Percentiles rank a stretch among this genome's conserved stretches.
phyloP scores from a whole-genome alignment of 805 yeast genomes.

The Cephaloascus albidus region DNA sequence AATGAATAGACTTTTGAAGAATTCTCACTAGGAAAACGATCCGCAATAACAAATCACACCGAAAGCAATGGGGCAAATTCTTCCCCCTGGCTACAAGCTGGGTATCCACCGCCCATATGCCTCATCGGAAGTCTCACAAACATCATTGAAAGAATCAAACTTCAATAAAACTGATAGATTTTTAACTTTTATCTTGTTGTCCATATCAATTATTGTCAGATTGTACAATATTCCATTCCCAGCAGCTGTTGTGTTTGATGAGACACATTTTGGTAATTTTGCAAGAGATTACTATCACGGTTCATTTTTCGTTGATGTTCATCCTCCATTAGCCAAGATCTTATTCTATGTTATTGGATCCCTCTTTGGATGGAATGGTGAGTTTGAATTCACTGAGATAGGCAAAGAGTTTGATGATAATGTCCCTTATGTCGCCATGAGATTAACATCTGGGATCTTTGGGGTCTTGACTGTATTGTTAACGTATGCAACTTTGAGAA shows the following conservation, averaged over 20 bases:
- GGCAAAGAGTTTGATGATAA: constrained; percentile 9
- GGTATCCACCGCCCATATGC: constrained; percentile 21
- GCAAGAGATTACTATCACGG: constrained; percentile 41
- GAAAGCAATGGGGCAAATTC: neutral
- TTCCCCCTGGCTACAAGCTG: constrained; percentile 16
- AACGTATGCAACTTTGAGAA: constrained; percentile 45
- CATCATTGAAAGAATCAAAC: constrained; percentile 6
- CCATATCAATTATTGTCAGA: constrained; percentile 17
- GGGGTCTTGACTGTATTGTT: constrained; percentile 46
- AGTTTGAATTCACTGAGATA: constrained; percentile 7
- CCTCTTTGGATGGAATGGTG: constrained; percentile 35
- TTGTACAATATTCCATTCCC: constrained; percentile 25
- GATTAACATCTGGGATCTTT: constrained; percentile 45
- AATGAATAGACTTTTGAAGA: no score
- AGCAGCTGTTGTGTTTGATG: constrained; percentile 36
- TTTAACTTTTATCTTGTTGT: constrained; percentile 10
- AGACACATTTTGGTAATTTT: constrained; percentile 30
- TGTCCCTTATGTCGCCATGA: constrained; percentile 43
- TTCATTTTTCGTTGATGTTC: constrained; percentile 58
- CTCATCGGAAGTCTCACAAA: constrained; percentile 13
- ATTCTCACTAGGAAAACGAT: no score
- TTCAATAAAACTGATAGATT: constrained; percentile 11
- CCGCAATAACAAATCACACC: no score
- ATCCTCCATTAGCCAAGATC: constrained; percentile 64
- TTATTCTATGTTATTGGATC: constrained; percentile 45